Conservation (phyloP, 495 filamentous ascomycete species). For the Neurospora intermedia region DNA sequence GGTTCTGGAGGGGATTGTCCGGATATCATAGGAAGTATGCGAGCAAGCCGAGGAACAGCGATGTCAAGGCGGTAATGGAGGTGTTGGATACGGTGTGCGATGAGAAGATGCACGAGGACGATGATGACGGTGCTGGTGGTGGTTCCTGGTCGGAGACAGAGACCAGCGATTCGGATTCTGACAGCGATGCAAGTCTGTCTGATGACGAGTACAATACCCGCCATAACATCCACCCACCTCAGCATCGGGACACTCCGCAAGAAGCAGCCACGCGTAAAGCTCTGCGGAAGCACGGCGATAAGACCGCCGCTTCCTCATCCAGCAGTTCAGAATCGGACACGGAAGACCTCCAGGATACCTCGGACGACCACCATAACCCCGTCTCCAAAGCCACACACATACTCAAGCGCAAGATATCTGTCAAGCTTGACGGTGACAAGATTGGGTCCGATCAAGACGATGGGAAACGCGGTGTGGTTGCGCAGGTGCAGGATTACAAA, state of each 20-base stretch:
- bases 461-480: conserved; percentile 29
- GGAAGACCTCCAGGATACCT: background rate
- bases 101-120: conserved; percentile 32
- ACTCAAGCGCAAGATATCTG: conserved; percentile 1
- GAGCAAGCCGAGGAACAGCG: conserved; percentile 30
- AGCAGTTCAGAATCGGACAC: background rate
- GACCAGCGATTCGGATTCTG: conserved; percentile 4
- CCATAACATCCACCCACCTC: conserved; percentile 14
- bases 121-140: conserved; percentile 12
- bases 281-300: conserved; percentile 12
- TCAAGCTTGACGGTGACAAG: conserved; percentile 2
- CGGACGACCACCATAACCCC: background rate
- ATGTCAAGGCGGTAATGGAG: conserved; percentile 49
- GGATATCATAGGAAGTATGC: conserved; percentile 45
- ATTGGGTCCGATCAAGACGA: conserved; percentile 16
- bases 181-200: conserved; percentile 3
- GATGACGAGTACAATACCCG: conserved; percentile 2
- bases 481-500: conserved; percentile 40
- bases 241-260: background rate
- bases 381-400: background rate
- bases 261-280: conserved; percentile 16
- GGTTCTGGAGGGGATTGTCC: conserved; percentile 47
- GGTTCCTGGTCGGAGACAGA: background rate
- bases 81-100: conserved; percentile 51
- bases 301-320: background rate